phyloP scores from a whole-genome alignment of 2,329 filamentous ascomycete species.

The Arthrobotrys megalospora region DNA sequence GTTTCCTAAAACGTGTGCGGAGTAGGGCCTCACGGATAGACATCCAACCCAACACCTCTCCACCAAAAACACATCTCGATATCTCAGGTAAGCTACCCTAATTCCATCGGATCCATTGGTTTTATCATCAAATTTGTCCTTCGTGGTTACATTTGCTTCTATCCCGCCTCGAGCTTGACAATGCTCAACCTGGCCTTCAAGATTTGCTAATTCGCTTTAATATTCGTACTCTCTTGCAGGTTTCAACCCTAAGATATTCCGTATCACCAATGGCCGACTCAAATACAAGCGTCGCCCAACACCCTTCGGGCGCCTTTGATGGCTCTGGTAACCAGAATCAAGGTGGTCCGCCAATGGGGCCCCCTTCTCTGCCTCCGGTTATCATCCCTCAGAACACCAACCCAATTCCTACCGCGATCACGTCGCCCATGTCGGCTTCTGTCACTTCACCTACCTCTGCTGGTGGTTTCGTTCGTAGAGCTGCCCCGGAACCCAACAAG shows the following conservation, averaged over 20 bases:
- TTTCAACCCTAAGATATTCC: slow-evolving; percentile 63
- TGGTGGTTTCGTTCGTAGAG: slow-evolving; percentile 85
- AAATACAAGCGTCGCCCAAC: slow-evolving; percentile 72
- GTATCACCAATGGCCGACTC: slow-evolving; percentile 63
- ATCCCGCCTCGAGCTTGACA: background rate
- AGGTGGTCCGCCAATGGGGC: slow-evolving; percentile 80
- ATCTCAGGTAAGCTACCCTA: slow-evolving; percentile 62
- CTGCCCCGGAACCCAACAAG: slow-evolving; percentile 98
- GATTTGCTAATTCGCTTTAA: slow-evolving; percentile 23
- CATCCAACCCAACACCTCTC: slow-evolving; percentile 61
- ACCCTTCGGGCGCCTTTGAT: slow-evolving; percentile 78
- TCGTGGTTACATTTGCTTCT: background rate
- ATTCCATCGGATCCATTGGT: slow-evolving; percentile 40
- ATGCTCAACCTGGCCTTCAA: slow-evolving; percentile 7
- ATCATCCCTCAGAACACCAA: slow-evolving; percentile 97
- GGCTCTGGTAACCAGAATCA: slow-evolving; percentile 71
- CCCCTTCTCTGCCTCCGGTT: slow-evolving; percentile 85
- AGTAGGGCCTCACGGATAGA: slow-evolving; percentile 59
- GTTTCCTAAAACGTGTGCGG: slow-evolving; percentile 64
- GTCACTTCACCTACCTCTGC: slow-evolving; percentile 89
- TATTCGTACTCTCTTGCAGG: slow-evolving; percentile 14
- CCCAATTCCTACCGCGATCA: slow-evolving; percentile 91
- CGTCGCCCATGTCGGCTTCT: slow-evolving; percentile 82
- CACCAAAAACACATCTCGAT: slow-evolving; percentile 51
- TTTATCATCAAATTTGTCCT: background rate